Conservation (phyloP, 164 flowering plant species). For the Saururus chinensis region DNA sequence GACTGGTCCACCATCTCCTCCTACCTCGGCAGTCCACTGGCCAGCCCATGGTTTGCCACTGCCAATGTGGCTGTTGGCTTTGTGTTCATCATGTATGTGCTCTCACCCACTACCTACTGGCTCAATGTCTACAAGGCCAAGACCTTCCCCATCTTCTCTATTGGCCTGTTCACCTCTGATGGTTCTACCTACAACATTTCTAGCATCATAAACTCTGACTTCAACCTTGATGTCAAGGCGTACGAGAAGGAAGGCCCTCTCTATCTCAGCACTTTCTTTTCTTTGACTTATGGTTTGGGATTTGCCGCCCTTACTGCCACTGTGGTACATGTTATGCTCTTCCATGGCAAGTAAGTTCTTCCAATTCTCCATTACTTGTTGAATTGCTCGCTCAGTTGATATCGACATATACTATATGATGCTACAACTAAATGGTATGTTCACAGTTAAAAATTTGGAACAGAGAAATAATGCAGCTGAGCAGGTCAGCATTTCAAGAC, state of each 20-base stretch:
- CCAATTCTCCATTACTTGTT: too few relatives aligned
- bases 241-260: constrained; percentile 48
- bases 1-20: constrained; percentile 74
- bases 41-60: constrained; percentile 90
- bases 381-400: too few relatives aligned
- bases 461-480: constrained; percentile 71
- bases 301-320: constrained; percentile 72
- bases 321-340: constrained; percentile 47
- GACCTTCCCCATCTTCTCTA: constrained; percentile 67
- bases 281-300: constrained; percentile 66
- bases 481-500: constrained; percentile 43
- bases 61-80: constrained; percentile 70
- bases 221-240: constrained; percentile 41
- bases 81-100: constrained; percentile 43
- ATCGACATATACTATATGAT: too few relatives aligned
- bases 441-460: background rate
- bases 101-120: constrained; percentile 56
- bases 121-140: constrained; percentile 53
- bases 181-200: constrained; percentile 48
- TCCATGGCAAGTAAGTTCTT: constrained; percentile 58
- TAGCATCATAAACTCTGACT: constrained; percentile 41
- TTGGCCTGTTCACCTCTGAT: constrained; percentile 31
- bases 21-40: constrained; percentile 75
- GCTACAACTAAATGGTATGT: too few relatives aligned
- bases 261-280: constrained; percentile 63